Evolutionary conservation across 306 rosid species (phyloP).

Genomic region (Acmispon strigosus): DNA sequence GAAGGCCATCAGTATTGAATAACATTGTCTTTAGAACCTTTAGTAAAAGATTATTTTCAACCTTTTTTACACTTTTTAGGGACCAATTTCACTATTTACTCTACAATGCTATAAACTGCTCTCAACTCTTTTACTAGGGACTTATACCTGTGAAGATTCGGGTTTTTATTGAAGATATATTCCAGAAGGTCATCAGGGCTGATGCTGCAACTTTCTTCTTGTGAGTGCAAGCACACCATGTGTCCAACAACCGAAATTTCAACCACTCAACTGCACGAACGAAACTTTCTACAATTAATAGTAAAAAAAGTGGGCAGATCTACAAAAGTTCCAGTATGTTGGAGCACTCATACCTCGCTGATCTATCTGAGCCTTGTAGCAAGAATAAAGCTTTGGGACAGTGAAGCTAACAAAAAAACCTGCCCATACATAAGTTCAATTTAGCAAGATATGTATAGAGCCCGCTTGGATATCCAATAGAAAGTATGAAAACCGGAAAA

Average conservation of each 20-base stretch:
- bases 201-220: constrained; percentile 59
- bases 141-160: constrained; percentile 69
- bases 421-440: constrained; percentile 14
- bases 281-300: not conserved
- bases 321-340: not conserved
- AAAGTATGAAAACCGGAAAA: no score
- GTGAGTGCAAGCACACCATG: constrained; percentile 79
- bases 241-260: constrained; percentile 48
- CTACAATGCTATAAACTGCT: not conserved
- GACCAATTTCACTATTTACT: not conserved
- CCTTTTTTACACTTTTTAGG: no score
- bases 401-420: constrained; percentile 72
- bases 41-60: no score
- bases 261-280: constrained; percentile 41
- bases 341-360: constrained; percentile 42
- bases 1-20: no score
- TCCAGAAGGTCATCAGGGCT: constrained; percentile 62
- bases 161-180: constrained; percentile 62
- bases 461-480: no score
- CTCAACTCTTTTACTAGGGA: not conserved
- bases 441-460: not conserved
- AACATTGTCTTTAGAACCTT: no score
- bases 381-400: constrained; percentile 69
- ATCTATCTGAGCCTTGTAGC: constrained; percentile 54
- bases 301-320: constrained; percentile 1